These are phyloP conservation scores for Rutidosis leptorrhynchoides DNA, from an alignment of 129 eudicot genomes.

Conservation along the genomic window DNA sequence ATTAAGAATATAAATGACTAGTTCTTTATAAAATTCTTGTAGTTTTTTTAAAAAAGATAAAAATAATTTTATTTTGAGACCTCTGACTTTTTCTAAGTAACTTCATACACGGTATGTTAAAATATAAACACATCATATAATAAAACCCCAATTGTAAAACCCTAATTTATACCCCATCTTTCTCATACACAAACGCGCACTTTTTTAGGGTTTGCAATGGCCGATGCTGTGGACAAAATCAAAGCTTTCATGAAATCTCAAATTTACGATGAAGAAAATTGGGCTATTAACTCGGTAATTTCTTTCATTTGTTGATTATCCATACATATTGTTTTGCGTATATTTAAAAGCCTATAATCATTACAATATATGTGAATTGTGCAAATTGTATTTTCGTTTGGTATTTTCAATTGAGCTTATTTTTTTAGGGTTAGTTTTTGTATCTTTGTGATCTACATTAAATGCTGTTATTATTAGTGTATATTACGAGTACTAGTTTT, in stretches of 20 bases:
- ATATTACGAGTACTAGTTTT: too few species aligned
- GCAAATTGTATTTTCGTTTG: background rate
- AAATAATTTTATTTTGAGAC: too few species aligned
- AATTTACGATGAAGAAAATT: constrained; percentile 53
- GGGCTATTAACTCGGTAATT: constrained; percentile 62
- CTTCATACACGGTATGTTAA: too few species aligned
- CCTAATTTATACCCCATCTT: background rate
- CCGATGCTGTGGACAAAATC: constrained; percentile 47
- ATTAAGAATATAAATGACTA: too few species aligned
- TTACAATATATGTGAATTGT: background rate
- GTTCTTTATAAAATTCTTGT: too few species aligned
- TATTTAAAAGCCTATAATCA: background rate
- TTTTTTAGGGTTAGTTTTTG: background rate
- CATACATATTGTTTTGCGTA: background rate
- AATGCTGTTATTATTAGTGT: too few species aligned
- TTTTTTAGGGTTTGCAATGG: constrained; percentile 35
- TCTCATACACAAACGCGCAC: background rate
- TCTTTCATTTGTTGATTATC: background rate
- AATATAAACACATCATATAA: too few species aligned
- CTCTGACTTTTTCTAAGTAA: too few species aligned
- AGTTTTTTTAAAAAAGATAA: too few species aligned
- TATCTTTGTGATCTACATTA: background rate
- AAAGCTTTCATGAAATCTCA: constrained; percentile 63
- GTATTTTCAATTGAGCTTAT: background rate
- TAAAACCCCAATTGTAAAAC: constrained; percentile 21